Evolutionary conservation across 2,329 filamentous ascomycete species (phyloP).

Genomic region (Fusarium dlaminii): DNA sequence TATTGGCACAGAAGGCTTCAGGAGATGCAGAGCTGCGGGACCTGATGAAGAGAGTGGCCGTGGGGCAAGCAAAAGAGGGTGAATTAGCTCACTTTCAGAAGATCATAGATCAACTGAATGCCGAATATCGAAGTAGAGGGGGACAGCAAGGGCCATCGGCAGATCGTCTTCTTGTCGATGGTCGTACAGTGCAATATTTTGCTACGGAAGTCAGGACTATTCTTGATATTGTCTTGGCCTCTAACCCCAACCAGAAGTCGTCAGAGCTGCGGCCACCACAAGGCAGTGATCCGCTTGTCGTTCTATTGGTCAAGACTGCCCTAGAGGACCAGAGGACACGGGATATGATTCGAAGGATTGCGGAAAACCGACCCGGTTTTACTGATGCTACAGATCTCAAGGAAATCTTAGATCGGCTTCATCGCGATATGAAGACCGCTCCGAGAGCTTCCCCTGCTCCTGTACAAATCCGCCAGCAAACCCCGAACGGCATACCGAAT

Average conservation of each 20-base stretch:
- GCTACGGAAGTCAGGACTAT: constrained; percentile 67
- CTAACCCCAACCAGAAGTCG: constrained; percentile 66
- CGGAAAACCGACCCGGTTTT: constrained; percentile 59
- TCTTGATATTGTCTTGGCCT: constrained; percentile 66
- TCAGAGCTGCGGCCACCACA: constrained; percentile 62
- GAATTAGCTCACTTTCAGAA: constrained; percentile 81
- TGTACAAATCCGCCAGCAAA: constrained; percentile 40
- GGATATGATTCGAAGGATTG: constrained; percentile 64
- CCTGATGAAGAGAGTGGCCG: constrained; percentile 85
- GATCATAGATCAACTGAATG: constrained; percentile 82
- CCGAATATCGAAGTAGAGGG: constrained; percentile 63
- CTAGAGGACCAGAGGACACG: constrained; percentile 61
- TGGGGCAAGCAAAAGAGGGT: constrained; percentile 74
- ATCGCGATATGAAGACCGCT: constrained; percentile 53
- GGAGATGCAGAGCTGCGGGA: constrained; percentile 77
- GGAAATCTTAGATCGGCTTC: constrained; percentile 59
- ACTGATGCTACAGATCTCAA: constrained; percentile 66
- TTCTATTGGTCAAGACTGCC: constrained; percentile 65
- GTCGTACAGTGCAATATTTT: constrained; percentile 67
- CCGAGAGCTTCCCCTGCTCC: constrained; percentile 44
- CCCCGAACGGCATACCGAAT: constrained; percentile 47
- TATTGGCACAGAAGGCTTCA: constrained; percentile 78
- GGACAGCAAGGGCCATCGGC: constrained; percentile 63
- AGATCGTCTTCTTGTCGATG: constrained; percentile 64
- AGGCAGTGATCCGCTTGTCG: constrained; percentile 65